These are phyloP conservation scores for Aquilaria yunnanensis DNA, from an alignment of 345 rosid species.

Conservation along the genomic window DNA sequence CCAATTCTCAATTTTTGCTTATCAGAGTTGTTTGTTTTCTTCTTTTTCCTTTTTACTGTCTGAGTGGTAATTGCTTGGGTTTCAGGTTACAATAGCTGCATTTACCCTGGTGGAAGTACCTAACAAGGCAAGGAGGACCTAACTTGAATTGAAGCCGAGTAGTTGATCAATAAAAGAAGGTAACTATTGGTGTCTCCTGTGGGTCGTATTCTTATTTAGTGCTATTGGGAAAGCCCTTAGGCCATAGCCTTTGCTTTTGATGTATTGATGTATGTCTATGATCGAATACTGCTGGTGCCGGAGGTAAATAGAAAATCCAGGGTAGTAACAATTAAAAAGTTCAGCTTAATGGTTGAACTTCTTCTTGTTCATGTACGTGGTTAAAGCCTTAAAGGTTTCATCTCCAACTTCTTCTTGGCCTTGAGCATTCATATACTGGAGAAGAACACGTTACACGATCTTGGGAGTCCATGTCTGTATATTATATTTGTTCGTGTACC, in stretches of 20 bases:
- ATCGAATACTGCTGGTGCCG: neutral
- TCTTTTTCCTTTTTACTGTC: neutral
- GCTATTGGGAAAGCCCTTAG: slow-evolving; percentile 15
- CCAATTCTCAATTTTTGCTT: no score
- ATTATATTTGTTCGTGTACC: no score
- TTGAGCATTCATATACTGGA: no score
- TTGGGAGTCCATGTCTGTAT: no score
- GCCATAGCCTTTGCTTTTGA: slow-evolving; percentile 4
- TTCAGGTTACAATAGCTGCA: slow-evolving; percentile 57
- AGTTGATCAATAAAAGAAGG: slow-evolving; percentile 11
- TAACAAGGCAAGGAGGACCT: slow-evolving; percentile 20
- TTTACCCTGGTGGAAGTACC: slow-evolving; percentile 53
- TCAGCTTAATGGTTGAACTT: no score
- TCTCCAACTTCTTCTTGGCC: no score
- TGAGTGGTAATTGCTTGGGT: slow-evolving; percentile 4
- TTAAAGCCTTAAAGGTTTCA: no score
- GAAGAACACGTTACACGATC: no score
- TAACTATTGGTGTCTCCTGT: neutral
- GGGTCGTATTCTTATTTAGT: neutral
- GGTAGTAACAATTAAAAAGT: no score
- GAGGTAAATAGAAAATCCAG: no score
- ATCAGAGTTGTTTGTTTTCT: neutral
- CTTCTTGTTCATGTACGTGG: no score
- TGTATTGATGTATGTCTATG: neutral
- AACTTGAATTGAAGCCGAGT: neutral